Base-by-base conservation (phyloP, 371 early-diverging fungal species). In the Fennellomyces sp. region DNA sequence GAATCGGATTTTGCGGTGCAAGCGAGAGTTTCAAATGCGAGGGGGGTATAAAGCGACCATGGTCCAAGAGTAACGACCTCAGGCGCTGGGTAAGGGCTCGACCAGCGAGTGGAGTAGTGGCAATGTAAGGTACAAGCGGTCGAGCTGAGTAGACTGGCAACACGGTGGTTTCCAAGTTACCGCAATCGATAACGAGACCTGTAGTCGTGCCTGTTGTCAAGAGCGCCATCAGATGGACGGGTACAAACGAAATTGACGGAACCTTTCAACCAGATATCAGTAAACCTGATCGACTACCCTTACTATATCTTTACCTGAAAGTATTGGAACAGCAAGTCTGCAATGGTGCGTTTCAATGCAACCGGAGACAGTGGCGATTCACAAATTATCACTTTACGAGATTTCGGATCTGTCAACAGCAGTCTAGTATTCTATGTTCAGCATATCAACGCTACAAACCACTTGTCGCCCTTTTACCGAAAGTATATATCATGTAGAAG, bases 181-280 rank as follows among this genome's bases (percentile, higher is more conserved):
- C 95, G 59, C 91, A 89, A 64, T 95, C 93, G 15, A 96, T 71
- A 1, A 95, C 92, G 47, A 96, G 70, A 0, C 96, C 96, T 2
- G 88, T 88, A 4, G 86, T 82, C 23, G 75, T 64, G 10, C 97
- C 97, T 8, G 90, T 87, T 1, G 94, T 90, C 60, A 94, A 63
- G 51, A 97, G 61, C 1, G 95, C 90, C 60, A 89, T 75, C 25
- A 94, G 69, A 47, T 89, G 85, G n/a, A 55, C 28, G 5, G 94
- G 92, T 0, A 91, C 88, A 68, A 94, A 94, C 3, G 91, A 88
- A 39, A 97, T 74, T 4, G 93, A 87, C 0, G 94, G 94, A 1
- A 86, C 87, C 90, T 89, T 56, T 26, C n/a, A 13, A 2, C 10
- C 15, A 28, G 38, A 23, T 27, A 19, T 56, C 31, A 31, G 30